phyloP scores from a whole-genome alignment of 2,329 filamentous ascomycete species.

The Chaetomiaceae sp. region DNA sequence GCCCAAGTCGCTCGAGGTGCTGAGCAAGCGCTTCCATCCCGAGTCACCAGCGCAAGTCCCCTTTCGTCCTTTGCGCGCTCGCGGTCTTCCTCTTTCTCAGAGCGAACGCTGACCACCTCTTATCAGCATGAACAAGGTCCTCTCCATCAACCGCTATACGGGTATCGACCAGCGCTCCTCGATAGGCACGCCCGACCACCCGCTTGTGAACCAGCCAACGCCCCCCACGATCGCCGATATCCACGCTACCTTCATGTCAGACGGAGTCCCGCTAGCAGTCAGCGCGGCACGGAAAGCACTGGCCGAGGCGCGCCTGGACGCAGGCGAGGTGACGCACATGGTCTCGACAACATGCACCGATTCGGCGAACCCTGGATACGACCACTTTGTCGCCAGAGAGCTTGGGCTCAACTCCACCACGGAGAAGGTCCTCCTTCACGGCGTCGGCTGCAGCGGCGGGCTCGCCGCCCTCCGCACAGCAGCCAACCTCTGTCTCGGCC shows the following conservation, averaged over 20 bases:
- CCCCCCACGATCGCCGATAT: constrained; percentile 53
- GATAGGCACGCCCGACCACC: constrained; percentile 56
- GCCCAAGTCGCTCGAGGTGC: constrained; percentile 45
- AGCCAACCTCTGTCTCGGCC: constrained; percentile 61
- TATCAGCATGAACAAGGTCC: constrained; percentile 56
- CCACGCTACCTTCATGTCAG: constrained; percentile 49
- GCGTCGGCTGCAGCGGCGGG: constrained; percentile 62
- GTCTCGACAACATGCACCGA: constrained; percentile 66
- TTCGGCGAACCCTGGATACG: constrained; percentile 64
- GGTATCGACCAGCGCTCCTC: constrained; percentile 60
- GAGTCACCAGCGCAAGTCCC: constrained; percentile 52
- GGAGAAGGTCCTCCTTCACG: constrained; percentile 62
- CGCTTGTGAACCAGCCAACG: constrained; percentile 51
- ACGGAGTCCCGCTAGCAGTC: constrained; percentile 55
- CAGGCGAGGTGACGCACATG: constrained; percentile 57
- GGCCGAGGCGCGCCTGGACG: constrained; percentile 47
- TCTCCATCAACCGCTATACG: constrained; percentile 59
- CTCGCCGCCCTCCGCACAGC: constrained; percentile 58
- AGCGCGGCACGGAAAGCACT: constrained; percentile 51
- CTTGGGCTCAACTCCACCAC: constrained; percentile 54
- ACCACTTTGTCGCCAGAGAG: constrained; percentile 57
- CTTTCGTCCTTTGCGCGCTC: too few species aligned
- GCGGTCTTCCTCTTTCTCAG: too few species aligned
- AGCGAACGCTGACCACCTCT: background rate
- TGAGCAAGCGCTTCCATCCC: constrained; percentile 55